Percentiles rank a stretch among this genome's conserved stretches.
These are phyloP conservation scores for Aaosphaeria pasadenensis DNA, from an alignment of 2,329 filamentous ascomycete species.

Conservation along the genomic window DNA sequence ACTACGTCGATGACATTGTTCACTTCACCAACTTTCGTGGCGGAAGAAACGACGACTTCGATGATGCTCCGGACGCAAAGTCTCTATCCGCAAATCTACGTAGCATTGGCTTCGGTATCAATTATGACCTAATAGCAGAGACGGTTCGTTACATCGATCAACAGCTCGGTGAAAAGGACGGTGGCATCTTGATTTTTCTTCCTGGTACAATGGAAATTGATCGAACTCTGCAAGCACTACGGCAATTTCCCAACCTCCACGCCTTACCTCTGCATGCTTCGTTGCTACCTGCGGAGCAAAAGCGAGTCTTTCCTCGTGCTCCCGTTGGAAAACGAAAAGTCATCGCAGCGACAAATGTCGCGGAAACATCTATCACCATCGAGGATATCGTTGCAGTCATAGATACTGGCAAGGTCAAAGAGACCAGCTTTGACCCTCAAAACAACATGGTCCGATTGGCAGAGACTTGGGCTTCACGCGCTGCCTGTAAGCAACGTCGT, in stretches of 20 bases:
- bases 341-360: constrained; percentile 92
- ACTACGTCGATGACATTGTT: constrained; percentile 85
- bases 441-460: constrained; percentile 93
- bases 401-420: constrained; percentile 92
- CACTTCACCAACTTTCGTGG: constrained; percentile 69
- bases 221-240: constrained; percentile 68
- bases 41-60: constrained; percentile 44
- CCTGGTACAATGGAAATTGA: constrained; percentile 92
- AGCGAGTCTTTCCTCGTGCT: constrained; percentile 74
- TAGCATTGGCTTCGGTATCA: constrained; percentile 70
- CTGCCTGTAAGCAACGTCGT: constrained; percentile 89
- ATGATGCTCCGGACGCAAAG: constrained; percentile 50
- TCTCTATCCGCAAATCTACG: constrained; percentile 41
- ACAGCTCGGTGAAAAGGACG: constrained; percentile 68
- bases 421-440: constrained; percentile 87
- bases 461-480: constrained; percentile 91
- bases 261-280: constrained; percentile 90
- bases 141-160: constrained; percentile 79
- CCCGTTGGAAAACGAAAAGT: constrained; percentile 84
- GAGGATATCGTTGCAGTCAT: constrained; percentile 96
- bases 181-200: constrained; percentile 92
- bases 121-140: constrained; percentile 81
- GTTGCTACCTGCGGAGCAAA: constrained; percentile 82
- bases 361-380: constrained; percentile 97
- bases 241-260: constrained; percentile 64